Percentiles rank a stretch among this genome's conserved stretches.
phyloP scores from a whole-genome alignment of 768 basidiomycete species.

The Atractiella rhizophila region DNA sequence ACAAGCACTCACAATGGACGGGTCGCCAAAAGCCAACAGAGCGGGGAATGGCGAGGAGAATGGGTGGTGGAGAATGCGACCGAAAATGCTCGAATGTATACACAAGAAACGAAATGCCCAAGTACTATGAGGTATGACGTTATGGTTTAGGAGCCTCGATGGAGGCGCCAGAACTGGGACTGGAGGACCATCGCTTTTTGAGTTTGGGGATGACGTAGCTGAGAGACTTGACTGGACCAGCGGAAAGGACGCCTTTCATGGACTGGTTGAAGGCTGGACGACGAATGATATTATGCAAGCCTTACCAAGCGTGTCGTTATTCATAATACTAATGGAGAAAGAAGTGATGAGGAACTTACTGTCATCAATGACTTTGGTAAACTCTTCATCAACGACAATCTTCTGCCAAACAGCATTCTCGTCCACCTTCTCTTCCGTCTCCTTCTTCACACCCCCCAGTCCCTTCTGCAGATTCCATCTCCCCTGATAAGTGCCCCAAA shows the following conservation, averaged over 20 bases:
- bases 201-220: conserved; percentile 15
- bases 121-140: too few relatives aligned
- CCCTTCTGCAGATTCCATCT: conserved; percentile 10
- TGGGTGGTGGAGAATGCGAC: too few relatives aligned
- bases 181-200: conserved; percentile 8
- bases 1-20: too few relatives aligned
- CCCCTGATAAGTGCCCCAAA: conserved; percentile 13
- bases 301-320: neutral
- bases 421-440: conserved; percentile 1
- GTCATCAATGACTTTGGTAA: conserved; percentile 5
- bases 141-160: too few relatives aligned
- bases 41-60: too few relatives aligned
- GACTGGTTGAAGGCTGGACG: conserved; percentile 15
- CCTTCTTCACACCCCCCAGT: conserved; percentile 1
- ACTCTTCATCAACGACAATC: conserved; percentile 12
- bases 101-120: too few relatives aligned
- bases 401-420: conserved; percentile 11
- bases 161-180: too few relatives aligned
- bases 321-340: neutral
- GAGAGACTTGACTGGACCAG: conserved; percentile 12
- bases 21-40: too few relatives aligned
- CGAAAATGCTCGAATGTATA: too few relatives aligned
- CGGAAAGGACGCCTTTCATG: conserved; percentile 15
- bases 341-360: conserved; percentile 5
- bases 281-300: conserved; percentile 13